Base-by-base conservation (phyloP, 805 yeast species). In the Candida sonorensis region DNA sequence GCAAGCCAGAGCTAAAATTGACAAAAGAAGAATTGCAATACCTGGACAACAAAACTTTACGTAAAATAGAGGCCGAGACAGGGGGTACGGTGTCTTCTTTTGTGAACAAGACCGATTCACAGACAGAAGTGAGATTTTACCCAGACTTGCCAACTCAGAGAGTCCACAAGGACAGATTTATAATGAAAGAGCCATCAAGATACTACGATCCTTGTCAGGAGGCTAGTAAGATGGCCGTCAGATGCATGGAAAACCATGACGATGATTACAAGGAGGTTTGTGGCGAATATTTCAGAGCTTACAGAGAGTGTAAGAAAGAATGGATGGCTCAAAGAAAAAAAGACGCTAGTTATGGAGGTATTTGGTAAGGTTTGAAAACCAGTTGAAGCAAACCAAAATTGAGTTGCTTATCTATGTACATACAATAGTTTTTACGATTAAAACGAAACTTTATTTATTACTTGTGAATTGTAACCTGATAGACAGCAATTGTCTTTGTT, bases 171-270 rank as follows among this genome's bases (percentile, higher is more conserved):
- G 71, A 71, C 40, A 65, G 75, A 36, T 87, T 87, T 66, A 66
- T 76, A 1, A 61, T 73, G 12, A 88, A 90, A 48, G 88, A 73
- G 21, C 81, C 94, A 4, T 79, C 94, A 6, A 75, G 81, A 52
- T 92, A 69, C 56, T 90, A 81, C 50, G 97, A 90, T 53, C 98
- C 98, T 0, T 90, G 98, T 57, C 81, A 78, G 29, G 92, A 87
- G 50, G 78, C 92, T 23, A 70, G 96, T 8, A 78, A 77, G 52
- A 90, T 94, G 77, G 83, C 95, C 27, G 64, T 87, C 43, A 73
- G 72, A 42, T 90, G 98, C 49, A 64, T 90, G 55, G 90, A 85
- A 46, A 57, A 81, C 30, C 84, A 88, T 51, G 69, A 78, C 45
- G 79, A 73, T 64, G 85, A 74, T 64, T 73, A 67, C 64, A 76